A percentile compares a stretch with the other conserved stretches of the same genome.
phyloP scores from a whole-genome alignment of 139 green algal genomes.

The Nannochloris sp. region DNA sequence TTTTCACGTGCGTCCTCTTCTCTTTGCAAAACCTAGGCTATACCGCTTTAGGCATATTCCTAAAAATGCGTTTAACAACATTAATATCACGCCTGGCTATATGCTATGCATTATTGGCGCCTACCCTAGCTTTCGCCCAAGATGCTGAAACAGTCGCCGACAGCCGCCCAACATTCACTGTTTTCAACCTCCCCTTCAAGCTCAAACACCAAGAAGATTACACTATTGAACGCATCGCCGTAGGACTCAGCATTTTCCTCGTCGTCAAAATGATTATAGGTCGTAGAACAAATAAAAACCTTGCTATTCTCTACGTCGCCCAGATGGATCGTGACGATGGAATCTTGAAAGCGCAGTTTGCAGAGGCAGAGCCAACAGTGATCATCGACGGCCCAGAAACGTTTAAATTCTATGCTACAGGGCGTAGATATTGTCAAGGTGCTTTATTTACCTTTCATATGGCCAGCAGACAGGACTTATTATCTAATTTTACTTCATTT shows the following conservation, averaged over 20 bases:
- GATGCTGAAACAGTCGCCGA: not conserved
- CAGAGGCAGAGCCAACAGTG: conserved; percentile 1
- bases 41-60: too few species aligned
- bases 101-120: too few species aligned
- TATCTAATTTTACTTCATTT: not conserved
- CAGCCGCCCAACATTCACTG: too few species aligned
- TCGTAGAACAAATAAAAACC: conserved; percentile 8
- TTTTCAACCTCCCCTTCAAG: not conserved
- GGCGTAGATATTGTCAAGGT: conserved; percentile 21
- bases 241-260: not conserved
- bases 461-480: conserved; percentile 21
- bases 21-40: too few species aligned
- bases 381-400: conserved; percentile 4
- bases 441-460: conserved; percentile 13
- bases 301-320: conserved; percentile 8
- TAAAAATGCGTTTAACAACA: not conserved
- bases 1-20: too few species aligned
- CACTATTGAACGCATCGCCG: not conserved
- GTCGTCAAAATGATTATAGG: conserved; percentile 17
- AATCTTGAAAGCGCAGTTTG: conserved; percentile 21
- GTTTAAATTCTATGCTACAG: conserved; percentile 22
- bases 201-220: conserved; percentile 10
- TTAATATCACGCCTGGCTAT: not conserved
- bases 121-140: not conserved
- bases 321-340: conserved; percentile 1